Conservation (phyloP, 2,329 filamentous ascomycete genomes). For the Clonostachys chloroleuca region DNA sequence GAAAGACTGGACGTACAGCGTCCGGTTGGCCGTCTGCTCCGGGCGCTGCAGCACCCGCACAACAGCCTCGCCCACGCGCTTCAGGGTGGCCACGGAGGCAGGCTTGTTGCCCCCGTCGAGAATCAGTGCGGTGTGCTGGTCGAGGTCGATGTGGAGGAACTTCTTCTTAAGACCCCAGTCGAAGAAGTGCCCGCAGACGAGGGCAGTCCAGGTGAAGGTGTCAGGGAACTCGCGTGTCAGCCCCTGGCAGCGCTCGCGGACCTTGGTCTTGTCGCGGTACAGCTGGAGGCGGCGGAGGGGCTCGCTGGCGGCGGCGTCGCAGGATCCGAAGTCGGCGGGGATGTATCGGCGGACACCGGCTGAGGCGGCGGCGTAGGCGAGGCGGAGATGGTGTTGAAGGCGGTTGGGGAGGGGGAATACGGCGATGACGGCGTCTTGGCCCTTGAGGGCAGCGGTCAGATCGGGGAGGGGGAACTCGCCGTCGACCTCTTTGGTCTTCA, state of each 20-base stretch:
- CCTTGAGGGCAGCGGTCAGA: constrained; percentile 42
- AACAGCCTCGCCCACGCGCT: constrained; percentile 41
- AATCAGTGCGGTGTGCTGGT: constrained; percentile 34
- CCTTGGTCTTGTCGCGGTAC: constrained; percentile 25
- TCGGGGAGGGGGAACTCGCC: constrained; percentile 20
- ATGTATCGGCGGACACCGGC: constrained; percentile 60
- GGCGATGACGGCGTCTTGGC: constrained; percentile 52
- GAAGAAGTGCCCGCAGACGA: constrained; percentile 37
- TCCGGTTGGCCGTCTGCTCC: constrained; percentile 42
- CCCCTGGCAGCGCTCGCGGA: constrained; percentile 20
- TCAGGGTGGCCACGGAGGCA: constrained; percentile 44
- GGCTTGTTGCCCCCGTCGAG: constrained; percentile 45
- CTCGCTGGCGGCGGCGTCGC: constrained; percentile 23
- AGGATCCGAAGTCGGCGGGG: constrained; percentile 51
- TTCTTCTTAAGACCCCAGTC: constrained; percentile 42
- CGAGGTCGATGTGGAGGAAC: constrained; percentile 35
- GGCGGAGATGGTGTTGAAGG: constrained; percentile 34
- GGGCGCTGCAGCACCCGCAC: constrained; percentile 41
- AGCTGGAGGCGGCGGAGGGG: constrained; percentile 21
- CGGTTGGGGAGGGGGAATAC: constrained; percentile 27
- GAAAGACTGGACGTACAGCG: constrained; percentile 40
- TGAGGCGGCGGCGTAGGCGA: constrained; percentile 53
- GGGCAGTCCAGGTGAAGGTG: constrained; percentile 44
- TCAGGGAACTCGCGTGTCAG: constrained; percentile 21
- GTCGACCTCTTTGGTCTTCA: constrained; percentile 15